Evolutionary conservation across 2,329 filamentous ascomycete species (phyloP).

Genomic region (Paraphoma chrysanthemicola): DNA sequence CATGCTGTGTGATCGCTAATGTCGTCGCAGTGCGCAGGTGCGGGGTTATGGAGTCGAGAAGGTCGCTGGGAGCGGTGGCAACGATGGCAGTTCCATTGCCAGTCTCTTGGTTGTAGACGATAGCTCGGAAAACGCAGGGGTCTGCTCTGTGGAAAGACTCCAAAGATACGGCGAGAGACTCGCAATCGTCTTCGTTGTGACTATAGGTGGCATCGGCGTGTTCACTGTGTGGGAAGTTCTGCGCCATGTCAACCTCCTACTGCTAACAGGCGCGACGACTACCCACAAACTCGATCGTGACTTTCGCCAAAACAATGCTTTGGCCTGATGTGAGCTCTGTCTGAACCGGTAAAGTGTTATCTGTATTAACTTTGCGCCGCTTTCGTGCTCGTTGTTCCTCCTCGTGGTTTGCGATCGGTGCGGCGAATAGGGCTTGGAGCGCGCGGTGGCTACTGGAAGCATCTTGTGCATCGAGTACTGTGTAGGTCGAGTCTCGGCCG

Average conservation of each 20-base stretch:
- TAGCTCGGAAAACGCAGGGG: slow-evolving; percentile 17
- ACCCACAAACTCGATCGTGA: slow-evolving; percentile 37
- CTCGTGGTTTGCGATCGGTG: slow-evolving; percentile 1
- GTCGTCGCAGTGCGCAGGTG: slow-evolving; percentile 29
- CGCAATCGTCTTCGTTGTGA: background rate
- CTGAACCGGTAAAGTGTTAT: slow-evolving; percentile 1
- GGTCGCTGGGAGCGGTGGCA: slow-evolving; percentile 19
- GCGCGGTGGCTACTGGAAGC: slow-evolving; percentile 13
- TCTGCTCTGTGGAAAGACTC: slow-evolving; percentile 26
- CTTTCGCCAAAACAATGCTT: slow-evolving; percentile 38
- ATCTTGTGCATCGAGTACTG: slow-evolving; percentile 13
- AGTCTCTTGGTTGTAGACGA: slow-evolving; percentile 23
- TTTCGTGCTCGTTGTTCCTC: slow-evolving; percentile 31
- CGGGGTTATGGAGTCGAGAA: slow-evolving; percentile 24
- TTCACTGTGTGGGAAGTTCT: slow-evolving; percentile 7
- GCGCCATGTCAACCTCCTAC: slow-evolving; percentile 6
- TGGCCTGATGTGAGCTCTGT: slow-evolving; percentile 13
- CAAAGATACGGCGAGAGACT: slow-evolving; percentile 23
- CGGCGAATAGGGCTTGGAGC: slow-evolving; percentile 25
- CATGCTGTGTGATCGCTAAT: slow-evolving; percentile 23
- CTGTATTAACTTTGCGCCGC: slow-evolving; percentile 32
- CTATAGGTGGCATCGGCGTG: background rate
- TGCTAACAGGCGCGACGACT: background rate
- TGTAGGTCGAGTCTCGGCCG: background rate
- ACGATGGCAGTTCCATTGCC: slow-evolving; percentile 22